Evolutionary conservation across 1,284 basidiomycete species (phyloP).

Genomic region (Puccinia triticina): DNA sequence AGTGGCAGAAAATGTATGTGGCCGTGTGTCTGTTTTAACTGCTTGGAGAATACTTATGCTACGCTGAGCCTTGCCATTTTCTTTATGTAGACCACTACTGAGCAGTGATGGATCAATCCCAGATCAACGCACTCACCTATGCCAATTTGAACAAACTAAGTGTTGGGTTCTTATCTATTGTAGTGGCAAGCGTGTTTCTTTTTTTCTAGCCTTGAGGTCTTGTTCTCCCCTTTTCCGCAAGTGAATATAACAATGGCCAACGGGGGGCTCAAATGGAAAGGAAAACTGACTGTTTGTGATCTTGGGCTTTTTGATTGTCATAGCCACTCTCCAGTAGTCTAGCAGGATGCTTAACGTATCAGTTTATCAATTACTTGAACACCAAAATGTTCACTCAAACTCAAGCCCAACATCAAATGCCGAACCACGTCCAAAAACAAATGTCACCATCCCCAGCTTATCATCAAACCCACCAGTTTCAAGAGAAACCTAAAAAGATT

Average conservation of each 20-base stretch:
- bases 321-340: constrained; percentile 18
- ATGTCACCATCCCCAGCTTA: neutral
- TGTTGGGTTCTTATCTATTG: constrained; percentile 24
- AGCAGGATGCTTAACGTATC: constrained; percentile 25
- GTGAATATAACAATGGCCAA: no score
- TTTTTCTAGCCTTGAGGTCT: neutral
- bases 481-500: no score
- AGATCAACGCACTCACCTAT: neutral
- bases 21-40: no score
- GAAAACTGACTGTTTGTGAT: no score
- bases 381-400: constrained; percentile 11
- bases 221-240: neutral
- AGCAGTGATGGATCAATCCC: neutral
- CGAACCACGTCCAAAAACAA: neutral
- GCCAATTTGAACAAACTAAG: constrained; percentile 11
- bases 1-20: no score
- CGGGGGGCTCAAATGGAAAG: no score
- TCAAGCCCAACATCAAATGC: neutral
- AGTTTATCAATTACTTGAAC: constrained; percentile 38
- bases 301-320: neutral
- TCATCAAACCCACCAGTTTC: neutral
- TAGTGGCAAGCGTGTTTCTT: neutral
- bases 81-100: neutral
- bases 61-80: no score
- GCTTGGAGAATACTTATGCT: no score